Base-by-base conservation (phyloP, 108 stramenopile genomes). In the Nitzschia palea region DNA sequence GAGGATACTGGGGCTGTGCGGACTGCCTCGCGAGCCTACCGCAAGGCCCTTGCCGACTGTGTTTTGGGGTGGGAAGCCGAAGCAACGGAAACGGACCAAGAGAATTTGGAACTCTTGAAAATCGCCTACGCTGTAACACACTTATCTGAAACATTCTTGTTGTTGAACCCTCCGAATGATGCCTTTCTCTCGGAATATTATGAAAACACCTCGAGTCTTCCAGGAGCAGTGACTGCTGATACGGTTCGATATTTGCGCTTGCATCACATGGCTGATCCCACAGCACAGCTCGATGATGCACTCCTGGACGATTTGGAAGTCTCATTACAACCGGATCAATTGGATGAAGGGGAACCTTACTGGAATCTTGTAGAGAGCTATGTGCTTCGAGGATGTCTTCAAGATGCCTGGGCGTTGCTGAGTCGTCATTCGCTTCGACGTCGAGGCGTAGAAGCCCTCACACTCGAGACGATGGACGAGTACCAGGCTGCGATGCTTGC, bases 211-310 rank as follows among this genome's bases (percentile, higher is more conserved):
- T 45, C 47, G 27, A 79, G 65, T 35, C 57, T 76, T 9, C 76
- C 78, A 5, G 90, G 86, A 43, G 82, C 80, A 20, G 69, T 74
- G 50, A 92, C 91, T 3, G 89, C 89, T n/a, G 86, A 90, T 45
- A 87, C 85, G 5, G 71, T 93, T 1, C 84, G 85, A 8, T 93
- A 87, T 47, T 68, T 93, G 31, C 81, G 92, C 17, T 70, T 69
- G 36, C 71, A 82, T 44, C 66, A 74, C 27, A 44, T 76, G 70
- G 40, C 36, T 1, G 65, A 51, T 0, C 57, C 48, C 4, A 29
- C 25, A 9, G 33, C 53, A 23, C 20, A 50, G 8, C 10, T 68
- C 9, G 66, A 62, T 23, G 36, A 51, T 3, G 65, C 50, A 20
- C 48, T 62, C 23, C 20, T 74, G 15, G 54, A 84, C 37, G 32